These are phyloP conservation scores for Fusarium sp. DNA, from an alignment of 2,329 filamentous ascomycete genomes.

Conservation along the genomic window DNA sequence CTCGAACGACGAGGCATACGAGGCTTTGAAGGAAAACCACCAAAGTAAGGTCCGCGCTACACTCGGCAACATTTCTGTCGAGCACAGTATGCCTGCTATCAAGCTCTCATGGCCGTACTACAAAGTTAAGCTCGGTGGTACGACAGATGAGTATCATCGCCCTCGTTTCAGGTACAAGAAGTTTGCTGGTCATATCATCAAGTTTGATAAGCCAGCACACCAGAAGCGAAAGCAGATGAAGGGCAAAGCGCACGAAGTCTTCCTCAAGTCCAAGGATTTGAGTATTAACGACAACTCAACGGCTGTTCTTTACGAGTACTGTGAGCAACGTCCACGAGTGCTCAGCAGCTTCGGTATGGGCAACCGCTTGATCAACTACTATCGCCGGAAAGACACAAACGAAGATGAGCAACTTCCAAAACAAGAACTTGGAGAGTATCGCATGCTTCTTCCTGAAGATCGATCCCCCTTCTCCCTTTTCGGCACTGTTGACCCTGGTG, in stretches of 20 bases:
- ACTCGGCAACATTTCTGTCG: constrained; percentile 88
- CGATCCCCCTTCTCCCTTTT: constrained; percentile 96
- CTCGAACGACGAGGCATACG: constrained; percentile 95
- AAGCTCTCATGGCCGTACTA: constrained; percentile 97
- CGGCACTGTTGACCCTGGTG: constrained; percentile 88
- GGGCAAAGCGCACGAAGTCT: constrained; percentile 81
- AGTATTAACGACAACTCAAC: constrained; percentile 89
- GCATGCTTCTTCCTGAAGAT: constrained; percentile 89
- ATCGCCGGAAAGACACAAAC: constrained; percentile 78
- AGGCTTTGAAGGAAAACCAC: constrained; percentile 94
- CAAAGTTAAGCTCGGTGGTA: constrained; percentile 81
- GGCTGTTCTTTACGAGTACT: constrained; percentile 91
- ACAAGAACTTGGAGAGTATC: constrained; percentile 86
- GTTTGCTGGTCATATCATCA: constrained; percentile 72
- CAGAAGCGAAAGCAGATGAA: constrained; percentile 86
- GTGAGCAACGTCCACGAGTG: constrained; percentile 89
- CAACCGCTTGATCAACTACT: constrained; percentile 95
- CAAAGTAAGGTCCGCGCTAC: constrained; percentile 95
- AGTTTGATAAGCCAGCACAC: constrained; percentile 75
- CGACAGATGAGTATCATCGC: constrained; percentile 82
- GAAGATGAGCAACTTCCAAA: constrained; percentile 82
- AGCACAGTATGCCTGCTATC: constrained; percentile 91
- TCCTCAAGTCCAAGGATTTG: constrained; percentile 81
- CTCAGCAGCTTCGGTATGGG: constrained; percentile 98
- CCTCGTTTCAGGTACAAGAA: constrained; percentile 78